These are phyloP conservation scores for Trichaptum fuscoviolaceum DNA, from an alignment of 768 basidiomycete species.

Conservation along the genomic window DNA sequence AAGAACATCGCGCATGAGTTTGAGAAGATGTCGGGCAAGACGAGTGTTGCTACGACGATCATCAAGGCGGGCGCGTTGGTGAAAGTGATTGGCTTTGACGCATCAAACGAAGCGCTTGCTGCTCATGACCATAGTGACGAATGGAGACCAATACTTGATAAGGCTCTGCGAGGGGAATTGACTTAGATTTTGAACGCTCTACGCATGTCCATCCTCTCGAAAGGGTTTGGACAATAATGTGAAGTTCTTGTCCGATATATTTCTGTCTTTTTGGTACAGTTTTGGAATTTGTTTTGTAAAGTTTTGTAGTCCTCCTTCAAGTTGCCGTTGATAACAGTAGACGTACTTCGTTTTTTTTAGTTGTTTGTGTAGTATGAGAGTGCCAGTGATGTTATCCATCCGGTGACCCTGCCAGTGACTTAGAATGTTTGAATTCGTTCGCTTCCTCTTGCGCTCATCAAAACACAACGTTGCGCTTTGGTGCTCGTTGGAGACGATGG, in stretches of 20 bases:
- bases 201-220: not conserved
- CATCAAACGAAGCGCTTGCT: conserved; percentile 2
- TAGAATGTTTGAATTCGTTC: no score
- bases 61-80: conserved; percentile 2
- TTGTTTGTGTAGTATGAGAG: no score
- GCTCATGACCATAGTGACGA: conserved; percentile 5
- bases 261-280: not conserved
- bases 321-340: no score
- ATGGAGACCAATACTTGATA: not conserved
- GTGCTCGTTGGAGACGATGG: not conserved
- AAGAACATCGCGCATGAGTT: conserved; percentile 1
- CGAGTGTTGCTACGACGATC: conserved; percentile 4
- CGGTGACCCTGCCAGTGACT: no score
- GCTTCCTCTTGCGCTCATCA: no score
- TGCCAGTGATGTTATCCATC: no score
- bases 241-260: not conserved
- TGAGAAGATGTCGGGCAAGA: conserved; percentile 6
- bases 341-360: no score
- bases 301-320: not conserved
- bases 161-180: not conserved
- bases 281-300: not conserved
- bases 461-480: no score
- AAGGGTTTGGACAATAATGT: no score
- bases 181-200: not conserved
- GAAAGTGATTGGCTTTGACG: conserved; percentile 4